Conservation (phyloP, 2,329 filamentous ascomycete species). For the Botrytis tulipae region DNA sequence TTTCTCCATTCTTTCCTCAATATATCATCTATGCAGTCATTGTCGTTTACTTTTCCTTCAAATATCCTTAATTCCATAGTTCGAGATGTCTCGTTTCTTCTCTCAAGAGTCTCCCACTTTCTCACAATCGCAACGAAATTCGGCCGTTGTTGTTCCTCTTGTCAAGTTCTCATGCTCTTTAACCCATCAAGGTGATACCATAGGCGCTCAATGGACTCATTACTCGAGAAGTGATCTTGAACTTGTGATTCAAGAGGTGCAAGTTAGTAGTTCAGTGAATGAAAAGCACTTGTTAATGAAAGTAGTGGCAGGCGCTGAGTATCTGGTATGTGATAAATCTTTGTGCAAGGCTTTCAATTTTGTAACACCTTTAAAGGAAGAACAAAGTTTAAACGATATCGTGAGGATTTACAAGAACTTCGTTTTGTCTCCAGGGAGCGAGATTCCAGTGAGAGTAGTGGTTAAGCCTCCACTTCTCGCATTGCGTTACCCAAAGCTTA, state of each 20-base stretch:
- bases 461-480: slow-evolving; percentile 39
- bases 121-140: slow-evolving; percentile 24
- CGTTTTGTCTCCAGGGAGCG: slow-evolving; percentile 26
- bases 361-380: slow-evolving; percentile 31
- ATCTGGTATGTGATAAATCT: slow-evolving; percentile 41
- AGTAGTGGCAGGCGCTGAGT: slow-evolving; percentile 43
- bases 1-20: neutral
- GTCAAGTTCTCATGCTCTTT: slow-evolving; percentile 37
- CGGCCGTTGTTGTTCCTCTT: slow-evolving; percentile 31
- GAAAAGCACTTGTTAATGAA: slow-evolving; percentile 37
- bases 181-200: slow-evolving; percentile 26
- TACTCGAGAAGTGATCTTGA: slow-evolving; percentile 32
- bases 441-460: slow-evolving; percentile 38
- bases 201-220: slow-evolving; percentile 35
- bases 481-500: slow-evolving; percentile 38
- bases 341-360: neutral
- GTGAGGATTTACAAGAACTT: slow-evolving; percentile 26
- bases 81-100: slow-evolving; percentile 29
- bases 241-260: slow-evolving; percentile 31
- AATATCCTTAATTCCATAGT: neutral
- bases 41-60: neutral
- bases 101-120: slow-evolving; percentile 15
- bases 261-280: slow-evolving; percentile 27
- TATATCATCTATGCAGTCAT: neutral
- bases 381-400: slow-evolving; percentile 35